Conservation (phyloP, 495 filamentous ascomycete genomes). For the Tuber melanosporum region DNA sequence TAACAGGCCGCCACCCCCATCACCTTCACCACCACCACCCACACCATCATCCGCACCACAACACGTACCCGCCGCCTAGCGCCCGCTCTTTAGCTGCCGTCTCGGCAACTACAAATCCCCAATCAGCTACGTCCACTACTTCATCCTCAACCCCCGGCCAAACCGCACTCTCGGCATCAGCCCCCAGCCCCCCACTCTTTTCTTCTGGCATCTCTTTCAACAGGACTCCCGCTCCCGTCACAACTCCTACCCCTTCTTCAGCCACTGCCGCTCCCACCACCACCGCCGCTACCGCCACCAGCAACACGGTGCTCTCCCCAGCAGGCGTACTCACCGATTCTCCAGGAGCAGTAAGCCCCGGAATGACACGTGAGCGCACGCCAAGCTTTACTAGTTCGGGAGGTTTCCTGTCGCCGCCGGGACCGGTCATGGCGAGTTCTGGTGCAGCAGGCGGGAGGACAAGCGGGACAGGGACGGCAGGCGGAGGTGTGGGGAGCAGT, state of each 20-base stretch:
- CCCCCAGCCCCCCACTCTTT: background rate
- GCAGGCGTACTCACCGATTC: constrained; percentile 36
- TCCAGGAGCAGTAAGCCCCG: constrained; percentile 28
- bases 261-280: constrained; percentile 17
- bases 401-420: constrained; percentile 15
- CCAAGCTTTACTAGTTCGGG: constrained; percentile 24
- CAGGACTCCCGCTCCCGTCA: constrained; percentile 3
- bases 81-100: background rate
- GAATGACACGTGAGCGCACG: constrained; percentile 30
- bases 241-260: background rate
- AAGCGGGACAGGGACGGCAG: constrained; percentile 11
- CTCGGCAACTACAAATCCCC: background rate
- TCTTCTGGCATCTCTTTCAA: background rate
- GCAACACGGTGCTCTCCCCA: constrained; percentile 29
- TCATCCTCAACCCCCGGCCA: background rate
- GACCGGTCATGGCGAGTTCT: constrained; percentile 18
- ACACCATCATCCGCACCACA: constrained; percentile 25
- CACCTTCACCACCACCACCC: background rate
- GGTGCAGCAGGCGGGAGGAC: constrained; percentile 36
- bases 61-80: constrained; percentile 33
- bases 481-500: background rate
- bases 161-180: constrained; percentile 12
- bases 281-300: constrained; percentile 19
- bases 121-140: background rate
- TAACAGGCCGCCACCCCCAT: background rate